Evolutionary conservation across 148 eudicot genomes (phyloP).

Genomic region (Bassia scoparia): DNA sequence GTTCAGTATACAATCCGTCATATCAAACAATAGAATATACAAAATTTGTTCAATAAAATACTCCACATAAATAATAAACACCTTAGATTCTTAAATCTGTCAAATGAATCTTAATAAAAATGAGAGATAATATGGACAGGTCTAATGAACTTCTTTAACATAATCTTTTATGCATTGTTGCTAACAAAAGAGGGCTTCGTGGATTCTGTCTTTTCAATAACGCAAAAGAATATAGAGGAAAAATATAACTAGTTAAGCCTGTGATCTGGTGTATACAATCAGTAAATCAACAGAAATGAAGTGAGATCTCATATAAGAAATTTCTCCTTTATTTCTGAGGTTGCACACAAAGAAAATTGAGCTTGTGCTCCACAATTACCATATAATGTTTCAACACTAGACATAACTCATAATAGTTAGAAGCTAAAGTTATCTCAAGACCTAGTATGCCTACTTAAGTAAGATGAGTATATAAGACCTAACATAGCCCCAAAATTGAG

Average conservation of each 20-base stretch:
- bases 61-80: neutral
- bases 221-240: too few relatives aligned
- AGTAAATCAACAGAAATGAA: neutral
- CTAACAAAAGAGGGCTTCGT: conserved; percentile 66
- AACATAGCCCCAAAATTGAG: too few relatives aligned
- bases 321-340: too few relatives aligned
- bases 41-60: neutral
- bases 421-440: too few relatives aligned
- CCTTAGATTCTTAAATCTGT: too few relatives aligned
- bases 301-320: neutral
- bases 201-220: conserved; percentile 62
- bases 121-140: too few relatives aligned
- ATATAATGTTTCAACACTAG: too few relatives aligned
- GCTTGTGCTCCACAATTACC: too few relatives aligned
- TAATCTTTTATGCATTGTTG: conserved; percentile 82
- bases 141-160: conserved; percentile 67
- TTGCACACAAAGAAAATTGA: neutral
- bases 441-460: too few relatives aligned
- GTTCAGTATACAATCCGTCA: neutral
- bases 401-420: too few relatives aligned
- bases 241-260: neutral
- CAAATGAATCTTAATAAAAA: too few relatives aligned
- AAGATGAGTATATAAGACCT: too few relatives aligned
- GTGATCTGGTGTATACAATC: neutral
- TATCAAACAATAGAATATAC: neutral